Percentiles rank a stretch among this genome's conserved stretches.
These are phyloP conservation scores for Lophiostoma macrostomum DNA, from an alignment of 495 filamentous ascomycete genomes.

Conservation along the genomic window DNA sequence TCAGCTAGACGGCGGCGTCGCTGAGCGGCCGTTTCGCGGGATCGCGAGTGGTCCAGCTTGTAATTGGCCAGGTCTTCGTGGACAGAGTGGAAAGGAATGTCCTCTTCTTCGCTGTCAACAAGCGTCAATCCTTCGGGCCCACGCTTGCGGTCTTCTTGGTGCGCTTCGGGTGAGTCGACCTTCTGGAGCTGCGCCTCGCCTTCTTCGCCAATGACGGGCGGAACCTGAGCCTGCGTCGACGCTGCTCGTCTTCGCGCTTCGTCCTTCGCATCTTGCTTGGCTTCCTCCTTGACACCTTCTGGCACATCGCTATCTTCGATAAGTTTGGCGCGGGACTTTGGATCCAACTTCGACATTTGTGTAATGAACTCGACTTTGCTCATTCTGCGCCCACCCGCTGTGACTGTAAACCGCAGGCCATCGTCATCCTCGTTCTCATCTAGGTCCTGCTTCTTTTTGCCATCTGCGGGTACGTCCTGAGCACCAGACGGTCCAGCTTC, in stretches of 20 bases:
- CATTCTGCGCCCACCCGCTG: conserved; percentile 71
- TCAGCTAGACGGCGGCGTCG: conserved; percentile 46
- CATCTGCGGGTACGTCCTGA: conserved; percentile 4
- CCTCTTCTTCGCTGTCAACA: conserved; percentile 27
- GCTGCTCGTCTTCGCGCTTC: conserved; percentile 30
- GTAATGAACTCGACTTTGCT: conserved; percentile 89
- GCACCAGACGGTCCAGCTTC: conserved; percentile 26
- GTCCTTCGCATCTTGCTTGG: conserved; percentile 55
- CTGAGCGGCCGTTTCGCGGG: conserved; percentile 46
- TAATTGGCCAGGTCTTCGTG: conserved; percentile 47
- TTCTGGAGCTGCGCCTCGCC: conserved; percentile 22
- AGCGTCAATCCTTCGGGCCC: conserved; percentile 30
- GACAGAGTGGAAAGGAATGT: conserved; percentile 48
- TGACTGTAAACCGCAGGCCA: conserved; percentile 83
- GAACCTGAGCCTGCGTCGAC: conserved; percentile 12
- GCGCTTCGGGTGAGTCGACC: conserved; percentile 13
- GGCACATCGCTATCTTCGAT: conserved; percentile 67
- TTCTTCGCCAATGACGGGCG: conserved; percentile 26
- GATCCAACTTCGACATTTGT: conserved; percentile 76
- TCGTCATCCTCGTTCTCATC: conserved; percentile 66
- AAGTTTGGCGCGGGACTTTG: conserved; percentile 66
- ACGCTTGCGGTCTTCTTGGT: conserved; percentile 4
- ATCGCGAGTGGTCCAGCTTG: conserved; percentile 36
- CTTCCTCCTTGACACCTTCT: conserved; percentile 52
- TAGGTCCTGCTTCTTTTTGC: conserved; percentile 15